phyloP scores from a whole-genome alignment of 2,329 filamentous ascomycete species.

The Fusarium ambrosium region DNA sequence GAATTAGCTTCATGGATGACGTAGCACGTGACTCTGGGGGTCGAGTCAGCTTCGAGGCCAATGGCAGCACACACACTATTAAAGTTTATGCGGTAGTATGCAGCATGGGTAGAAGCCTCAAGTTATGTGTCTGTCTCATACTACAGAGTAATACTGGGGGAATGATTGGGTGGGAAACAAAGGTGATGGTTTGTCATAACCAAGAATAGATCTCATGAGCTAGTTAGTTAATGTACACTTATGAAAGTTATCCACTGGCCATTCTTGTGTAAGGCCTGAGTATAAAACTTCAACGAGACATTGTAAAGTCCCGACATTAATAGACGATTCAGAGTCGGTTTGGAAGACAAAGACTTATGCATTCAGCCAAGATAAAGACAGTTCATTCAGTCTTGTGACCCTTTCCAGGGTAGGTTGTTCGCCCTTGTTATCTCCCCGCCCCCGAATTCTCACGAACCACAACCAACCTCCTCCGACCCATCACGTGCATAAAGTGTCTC shows the following conservation, averaged over 20 bases:
- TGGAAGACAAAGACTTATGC: background rate
- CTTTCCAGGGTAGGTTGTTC: background rate
- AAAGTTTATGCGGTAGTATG: background rate
- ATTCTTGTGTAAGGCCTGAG: background rate
- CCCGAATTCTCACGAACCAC: background rate
- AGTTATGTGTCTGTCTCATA: background rate
- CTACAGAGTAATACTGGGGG: background rate
- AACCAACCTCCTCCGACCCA: background rate
- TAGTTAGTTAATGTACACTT: background rate
- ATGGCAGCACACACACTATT: background rate
- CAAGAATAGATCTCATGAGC: background rate
- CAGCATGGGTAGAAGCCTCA: background rate
- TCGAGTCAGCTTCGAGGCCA: background rate
- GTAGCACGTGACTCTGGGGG: background rate
- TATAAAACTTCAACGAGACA: background rate
- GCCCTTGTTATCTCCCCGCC: background rate
- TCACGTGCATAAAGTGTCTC: background rate
- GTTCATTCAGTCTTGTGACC: background rate
- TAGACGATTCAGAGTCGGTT: background rate
- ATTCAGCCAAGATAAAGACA: no score
- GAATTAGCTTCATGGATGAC: background rate
- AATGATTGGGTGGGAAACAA: background rate
- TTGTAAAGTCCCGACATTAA: background rate
- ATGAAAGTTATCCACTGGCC: background rate
- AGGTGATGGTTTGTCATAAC: background rate